Evolutionary conservation across 192 early-diverging fungal genomes (phyloP), one percentile per base, ranked within the genome.

Genomic region (Coemansia sp.): DNA sequence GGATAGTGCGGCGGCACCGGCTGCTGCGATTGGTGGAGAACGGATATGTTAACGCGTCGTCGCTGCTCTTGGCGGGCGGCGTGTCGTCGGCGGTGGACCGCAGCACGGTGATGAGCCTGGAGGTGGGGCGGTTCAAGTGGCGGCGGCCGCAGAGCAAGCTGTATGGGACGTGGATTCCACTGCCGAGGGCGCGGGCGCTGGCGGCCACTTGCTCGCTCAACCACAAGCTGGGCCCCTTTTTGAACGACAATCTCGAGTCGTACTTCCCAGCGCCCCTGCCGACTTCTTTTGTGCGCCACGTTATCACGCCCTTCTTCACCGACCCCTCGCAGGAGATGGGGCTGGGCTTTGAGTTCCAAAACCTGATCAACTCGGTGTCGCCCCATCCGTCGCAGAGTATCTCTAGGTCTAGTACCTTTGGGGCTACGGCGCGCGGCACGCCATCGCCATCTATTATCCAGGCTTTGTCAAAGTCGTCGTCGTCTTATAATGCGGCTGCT

Each of bases 161-260:
- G 30, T 89, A 88, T 58, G 96, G 96, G 32, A 96, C 95, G 6
- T 98, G 96, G 96, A 94, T 98, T 58, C 96, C 96, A 9, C 85
- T 98, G 26, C 80, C 86, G 2, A 88, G 96, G 6, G 96, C 94
- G 7, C 87, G 91, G 28, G 92, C 91, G 6, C 84, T 98, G 52
- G 92, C 95, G 0, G 83, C 91, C 2, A 94, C 90, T 0, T 91
- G 92, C 68, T 92, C 91, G 30, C 74, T 97, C 8, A 89, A 94
- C 52, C 84, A 90, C 62, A 85, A 88, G 43, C 71, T 95, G 6
- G 90, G 87, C 0, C 86, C 85, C 16, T 95, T 97, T 62, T 78
- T 97, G 64, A 84, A 89, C 67, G 92, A 94, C 46, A 87, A 87
- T 28, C 77, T 95, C 1, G 88, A 90, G 66, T 77, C 78, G 1